Evolutionary conservation across 2,329 filamentous ascomycete species (phyloP).

Genomic region (Berkeleyomyces basicola): DNA sequence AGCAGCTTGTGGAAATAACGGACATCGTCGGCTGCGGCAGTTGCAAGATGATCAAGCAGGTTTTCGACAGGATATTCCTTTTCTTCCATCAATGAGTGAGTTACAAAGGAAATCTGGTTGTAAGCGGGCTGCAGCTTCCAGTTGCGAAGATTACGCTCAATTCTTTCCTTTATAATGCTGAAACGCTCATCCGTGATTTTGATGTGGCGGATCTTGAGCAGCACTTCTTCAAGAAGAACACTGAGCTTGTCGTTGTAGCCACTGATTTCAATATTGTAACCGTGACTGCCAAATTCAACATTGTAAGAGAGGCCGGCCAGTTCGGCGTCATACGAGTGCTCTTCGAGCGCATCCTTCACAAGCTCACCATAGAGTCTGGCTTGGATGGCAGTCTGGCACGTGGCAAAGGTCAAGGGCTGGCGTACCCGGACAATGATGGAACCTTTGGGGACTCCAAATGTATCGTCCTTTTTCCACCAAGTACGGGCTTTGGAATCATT

Average conservation of each 20-base stretch:
- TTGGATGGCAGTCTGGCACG: slow-evolving; percentile 63
- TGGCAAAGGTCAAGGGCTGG: slow-evolving; percentile 63
- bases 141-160: slow-evolving; percentile 64
- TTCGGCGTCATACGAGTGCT: slow-evolving; percentile 93
- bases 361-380: slow-evolving; percentile 68
- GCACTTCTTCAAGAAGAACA: slow-evolving; percentile 76
- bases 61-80: slow-evolving; percentile 67
- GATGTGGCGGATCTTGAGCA: slow-evolving; percentile 68
- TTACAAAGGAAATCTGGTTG: slow-evolving; percentile 71
- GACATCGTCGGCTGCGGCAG: slow-evolving; percentile 58
- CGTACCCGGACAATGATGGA: slow-evolving; percentile 67
- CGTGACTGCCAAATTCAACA: slow-evolving; percentile 54
- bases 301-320: slow-evolving; percentile 76
- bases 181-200: slow-evolving; percentile 78
- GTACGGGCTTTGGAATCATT: slow-evolving; percentile 66
- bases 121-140: slow-evolving; percentile 80
- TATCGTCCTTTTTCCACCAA: slow-evolving; percentile 98
- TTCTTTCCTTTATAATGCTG: slow-evolving; percentile 74
- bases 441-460: slow-evolving; percentile 94
- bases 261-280: slow-evolving; percentile 60
- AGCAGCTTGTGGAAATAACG: slow-evolving; percentile 64
- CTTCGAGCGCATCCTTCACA: slow-evolving; percentile 73
- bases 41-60: slow-evolving; percentile 56
- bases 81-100: slow-evolving; percentile 62
- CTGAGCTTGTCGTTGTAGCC: slow-evolving; percentile 96